Base-by-base conservation (phyloP, 352 stramenopile genomes). In the Plasmopara muralis region DNA sequence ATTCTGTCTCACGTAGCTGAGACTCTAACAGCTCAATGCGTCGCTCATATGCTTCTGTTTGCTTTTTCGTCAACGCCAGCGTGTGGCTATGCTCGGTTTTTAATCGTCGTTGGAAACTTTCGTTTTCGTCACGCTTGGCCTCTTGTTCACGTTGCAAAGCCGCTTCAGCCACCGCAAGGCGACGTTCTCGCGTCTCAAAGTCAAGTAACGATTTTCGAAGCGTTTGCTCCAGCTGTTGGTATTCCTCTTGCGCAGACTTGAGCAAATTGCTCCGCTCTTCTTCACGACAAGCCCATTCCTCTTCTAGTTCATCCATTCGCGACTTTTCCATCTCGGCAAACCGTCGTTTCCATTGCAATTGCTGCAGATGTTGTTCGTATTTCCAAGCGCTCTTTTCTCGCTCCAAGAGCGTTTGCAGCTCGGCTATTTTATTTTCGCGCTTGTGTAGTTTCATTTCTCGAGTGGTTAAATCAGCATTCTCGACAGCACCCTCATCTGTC, bases 251-350 rank as follows among this genome's bases (percentile, higher is more conserved):
- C 0, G 81, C 65, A 0, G 59, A 43, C 6, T 68, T 75, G 6
- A 89, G 40, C 20, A 88, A 57, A 13, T 51, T 62, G 40, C 66
- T 85, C 9, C 79, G 65, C 43, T 92, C 81, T 64, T 89, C 81
- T 60, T 90, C 82, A 15, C 78, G 69, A 10, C 74, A 66, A 9
- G 79, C 82, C 82, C 82, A 90, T 53, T 90, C 79, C 4, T 86
- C 74, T 35, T 93, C 79, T 5, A 93, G 56, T 30, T 86, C 76
- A 14, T 83, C 67, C 79, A 93, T 93, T 6, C 82, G 63, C 9
- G 57, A 57, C 16, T 83, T 84, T 46, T 89, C 77, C 35, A 64
- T 68, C 35, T 70, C 73, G 33, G 74, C 64, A 47, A 85, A 51
- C 5, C 71, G 65, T 33, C 64, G 62, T 54, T 74, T 87, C 71